phyloP scores from a whole-genome alignment of 2,329 filamentous ascomycete species.

The Aspergillus quadricinctus region DNA sequence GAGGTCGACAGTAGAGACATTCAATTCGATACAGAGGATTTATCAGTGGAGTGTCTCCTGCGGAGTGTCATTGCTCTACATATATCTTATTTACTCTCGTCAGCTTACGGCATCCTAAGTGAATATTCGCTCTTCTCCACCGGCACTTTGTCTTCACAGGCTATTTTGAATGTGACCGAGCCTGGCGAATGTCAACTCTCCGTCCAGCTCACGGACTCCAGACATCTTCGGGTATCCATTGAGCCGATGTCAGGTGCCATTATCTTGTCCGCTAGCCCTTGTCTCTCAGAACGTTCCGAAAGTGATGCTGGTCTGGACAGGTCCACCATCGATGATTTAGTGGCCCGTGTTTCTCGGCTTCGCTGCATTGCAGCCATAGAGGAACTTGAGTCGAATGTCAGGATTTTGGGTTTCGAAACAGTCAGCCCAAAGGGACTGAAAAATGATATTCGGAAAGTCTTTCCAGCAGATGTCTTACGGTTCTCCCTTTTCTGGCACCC shows the following conservation, averaged over 20 bases:
- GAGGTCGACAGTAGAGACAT: conserved; percentile 68
- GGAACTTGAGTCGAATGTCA: conserved; percentile 35
- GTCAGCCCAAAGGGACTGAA: conserved; percentile 34
- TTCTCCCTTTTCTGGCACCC: conserved; percentile 65
- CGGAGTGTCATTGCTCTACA: conserved; percentile 72
- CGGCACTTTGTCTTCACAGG: conserved; percentile 54
- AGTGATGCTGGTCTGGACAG: conserved; percentile 56
- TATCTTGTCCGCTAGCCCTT: conserved; percentile 62
- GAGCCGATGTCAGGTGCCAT: conserved; percentile 77
- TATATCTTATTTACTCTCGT: conserved; percentile 65
- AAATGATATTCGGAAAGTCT: conserved; percentile 53
- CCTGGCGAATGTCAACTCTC: conserved; percentile 64
- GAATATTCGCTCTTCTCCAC: conserved; percentile 58
- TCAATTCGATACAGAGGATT: conserved; percentile 58
- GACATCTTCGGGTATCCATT: conserved; percentile 60
- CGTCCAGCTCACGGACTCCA: conserved; percentile 64
- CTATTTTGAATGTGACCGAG: conserved; percentile 57
- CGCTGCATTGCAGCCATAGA: conserved; percentile 38
- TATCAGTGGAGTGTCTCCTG: conserved; percentile 72
- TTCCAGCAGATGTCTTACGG: conserved; percentile 60
- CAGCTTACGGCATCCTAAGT: conserved; percentile 59
- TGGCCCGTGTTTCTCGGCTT: conserved; percentile 34
- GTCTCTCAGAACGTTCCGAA: conserved; percentile 56
- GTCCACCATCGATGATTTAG: conserved; percentile 41
- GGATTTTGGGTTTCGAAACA: conserved; percentile 35